These are phyloP conservation scores for Smallanthus sonchifolius DNA, from an alignment of 129 eudicot species.

Conservation along the genomic window DNA sequence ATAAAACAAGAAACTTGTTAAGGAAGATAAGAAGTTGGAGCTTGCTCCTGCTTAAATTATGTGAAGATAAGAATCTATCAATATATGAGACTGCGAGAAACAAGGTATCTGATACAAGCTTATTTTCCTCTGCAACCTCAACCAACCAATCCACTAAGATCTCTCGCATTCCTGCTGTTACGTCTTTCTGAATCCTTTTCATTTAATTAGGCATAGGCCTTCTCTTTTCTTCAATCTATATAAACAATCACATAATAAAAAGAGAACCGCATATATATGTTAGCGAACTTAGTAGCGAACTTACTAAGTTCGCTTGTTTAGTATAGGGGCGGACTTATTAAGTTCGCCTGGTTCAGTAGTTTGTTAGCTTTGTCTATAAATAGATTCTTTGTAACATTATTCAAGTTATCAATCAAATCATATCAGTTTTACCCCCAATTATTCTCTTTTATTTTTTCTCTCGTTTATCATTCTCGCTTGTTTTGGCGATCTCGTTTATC, in stretches of 20 bases:
- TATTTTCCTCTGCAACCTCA: slow-evolving; percentile 89
- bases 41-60: slow-evolving; percentile 41
- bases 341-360: no score
- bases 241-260: not conserved
- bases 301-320: no score
- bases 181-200: slow-evolving; percentile 64
- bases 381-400: no score
- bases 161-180: slow-evolving; percentile 63
- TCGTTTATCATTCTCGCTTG: no score
- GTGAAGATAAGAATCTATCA: slow-evolving; percentile 66
- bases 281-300: no score
- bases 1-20: not conserved
- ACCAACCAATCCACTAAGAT: slow-evolving; percentile 91
- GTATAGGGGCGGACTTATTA: no score
- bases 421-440: no score
- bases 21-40: slow-evolving; percentile 93
- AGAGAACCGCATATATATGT: not conserved
- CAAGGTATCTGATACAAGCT: slow-evolving; percentile 72
- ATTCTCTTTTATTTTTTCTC: no score
- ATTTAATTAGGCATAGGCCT: slow-evolving; percentile 67
- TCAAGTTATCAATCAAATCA: no score
- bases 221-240: slow-evolving; percentile 64
- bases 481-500: no score
- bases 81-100: slow-evolving; percentile 62
- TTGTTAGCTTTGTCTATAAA: no score